A percentile compares a stretch with the other conserved stretches of the same genome.
Conservation (phyloP, 352 stramenopile species). For the Globisporangium spiculum region DNA sequence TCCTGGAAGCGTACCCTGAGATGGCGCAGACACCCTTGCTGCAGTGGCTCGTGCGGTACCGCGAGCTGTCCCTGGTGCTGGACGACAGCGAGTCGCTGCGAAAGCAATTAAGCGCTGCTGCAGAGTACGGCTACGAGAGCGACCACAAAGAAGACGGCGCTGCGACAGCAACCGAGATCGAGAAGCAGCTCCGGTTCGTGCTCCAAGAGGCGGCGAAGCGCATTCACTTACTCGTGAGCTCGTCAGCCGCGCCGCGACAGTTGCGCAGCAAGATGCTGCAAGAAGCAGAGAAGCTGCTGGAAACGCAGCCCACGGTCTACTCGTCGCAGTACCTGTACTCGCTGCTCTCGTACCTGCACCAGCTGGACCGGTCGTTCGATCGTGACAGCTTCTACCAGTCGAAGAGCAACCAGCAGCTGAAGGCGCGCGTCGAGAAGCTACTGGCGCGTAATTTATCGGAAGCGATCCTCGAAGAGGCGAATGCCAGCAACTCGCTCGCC, state of each 20-base stretch:
- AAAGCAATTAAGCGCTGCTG: conserved; percentile 19
- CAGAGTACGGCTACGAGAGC: conserved; percentile 4
- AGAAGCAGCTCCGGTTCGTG: conserved; percentile 53
- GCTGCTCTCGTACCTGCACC: conserved; percentile 58
- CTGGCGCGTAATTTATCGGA: conserved; percentile 58
- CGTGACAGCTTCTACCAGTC: conserved; percentile 39
- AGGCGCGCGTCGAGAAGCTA: conserved; percentile 47
- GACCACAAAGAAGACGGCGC: conserved; percentile 19
- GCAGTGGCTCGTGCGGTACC: conserved; percentile 64
- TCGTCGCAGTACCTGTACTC: conserved; percentile 53
- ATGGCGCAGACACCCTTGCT: conserved; percentile 48
- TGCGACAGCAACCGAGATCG: conserved; percentile 27
- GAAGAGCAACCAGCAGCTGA: conserved; percentile 43
- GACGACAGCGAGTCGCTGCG: conserved; percentile 56
- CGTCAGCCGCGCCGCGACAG: conserved; percentile 34
- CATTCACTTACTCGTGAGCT: conserved; percentile 48
- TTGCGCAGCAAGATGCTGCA: conserved; percentile 43
- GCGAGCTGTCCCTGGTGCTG: conserved; percentile 64
- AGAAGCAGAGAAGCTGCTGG: conserved; percentile 52
- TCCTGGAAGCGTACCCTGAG: conserved; percentile 47
- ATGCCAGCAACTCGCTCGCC: not conserved
- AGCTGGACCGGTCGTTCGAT: conserved; percentile 68
- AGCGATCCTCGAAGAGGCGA: conserved; percentile 45
- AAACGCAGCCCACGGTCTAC: conserved; percentile 46
- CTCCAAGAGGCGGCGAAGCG: conserved; percentile 61